Percentiles rank a stretch among this genome's conserved stretches.
phyloP scores from a whole-genome alignment of 2,329 filamentous ascomycete species.

The Decorospora gaudefroyi region DNA sequence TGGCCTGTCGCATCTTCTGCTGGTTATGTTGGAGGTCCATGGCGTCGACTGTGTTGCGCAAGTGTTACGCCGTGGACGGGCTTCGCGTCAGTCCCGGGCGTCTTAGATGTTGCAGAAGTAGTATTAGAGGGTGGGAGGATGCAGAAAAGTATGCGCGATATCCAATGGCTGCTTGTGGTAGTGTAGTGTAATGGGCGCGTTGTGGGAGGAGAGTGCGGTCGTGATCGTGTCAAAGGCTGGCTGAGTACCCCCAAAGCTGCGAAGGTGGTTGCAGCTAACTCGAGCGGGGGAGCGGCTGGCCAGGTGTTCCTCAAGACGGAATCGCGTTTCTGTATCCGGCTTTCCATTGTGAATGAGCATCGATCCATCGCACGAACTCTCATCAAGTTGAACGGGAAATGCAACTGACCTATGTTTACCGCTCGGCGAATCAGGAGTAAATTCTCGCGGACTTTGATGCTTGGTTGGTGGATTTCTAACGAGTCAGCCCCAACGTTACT shows the following conservation, averaged over 20 bases:
- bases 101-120: conserved; percentile 6
- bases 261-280: conserved; percentile 27
- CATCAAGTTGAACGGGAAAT: conserved; percentile 8
- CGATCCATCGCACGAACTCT: conserved; percentile 9
- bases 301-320: conserved; percentile 8
- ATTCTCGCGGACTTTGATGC: conserved; percentile 17
- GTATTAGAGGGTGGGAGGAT: conserved; percentile 21
- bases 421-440: conserved; percentile 23
- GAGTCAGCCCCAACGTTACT: conserved; percentile 20
- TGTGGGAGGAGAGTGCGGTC: conserved; percentile 37
- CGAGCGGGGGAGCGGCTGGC: conserved; percentile 26
- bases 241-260: conserved; percentile 40
- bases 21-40: conserved; percentile 49
- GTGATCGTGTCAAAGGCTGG: conserved; percentile 43
- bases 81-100: conserved; percentile 27
- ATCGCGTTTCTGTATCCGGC: conserved; percentile 13
- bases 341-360: conserved; percentile 21
- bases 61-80: conserved; percentile 41
- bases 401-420: conserved; percentile 21
- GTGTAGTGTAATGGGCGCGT: conserved; percentile 31
- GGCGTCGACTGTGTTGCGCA: conserved; percentile 34
- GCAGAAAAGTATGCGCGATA: conserved; percentile 24
- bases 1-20: conserved; percentile 46
- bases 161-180: conserved; percentile 34
- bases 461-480: conserved; percentile 27